Base-by-base conservation (phyloP, 2,329 filamentous ascomycete genomes). In the Coleophoma crateriformis region DNA sequence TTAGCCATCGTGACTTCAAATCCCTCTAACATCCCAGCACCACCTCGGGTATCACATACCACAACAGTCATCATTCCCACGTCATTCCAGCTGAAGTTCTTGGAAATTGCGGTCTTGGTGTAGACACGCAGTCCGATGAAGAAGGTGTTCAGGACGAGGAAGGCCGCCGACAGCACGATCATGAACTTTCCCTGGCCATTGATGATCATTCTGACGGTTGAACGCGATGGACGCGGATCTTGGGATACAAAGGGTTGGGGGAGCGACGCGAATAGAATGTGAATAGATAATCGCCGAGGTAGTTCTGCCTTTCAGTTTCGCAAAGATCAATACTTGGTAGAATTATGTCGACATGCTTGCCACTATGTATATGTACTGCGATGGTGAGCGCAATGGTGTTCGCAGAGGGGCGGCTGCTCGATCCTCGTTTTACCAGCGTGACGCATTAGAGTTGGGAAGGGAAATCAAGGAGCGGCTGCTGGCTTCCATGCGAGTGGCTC, bases 41-140 rank as follows among this genome's bases (percentile, higher is more conserved):
- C 27, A 27, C 27, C 6, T 27, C 27, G 8, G 27, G 27, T 27
- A 10, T 27, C 27, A 38, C 49, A n/a, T 54, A 51, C 49, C 27
- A 52, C 27, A n/a, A 50, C 54, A 4, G 47, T n/a, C 13, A 58
- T 37, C 47, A 58, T 58, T 34, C 46, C 34, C 40, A 53, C 49
- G 48, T 58, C 56, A 42, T 58, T 58, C 43, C 48, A 41, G 32
- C 51, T 41, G 44, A 58, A 52, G 5, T 48, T 49, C 22, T 54
- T 56, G 5, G 56, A 19, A 32, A 56, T 43, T 4, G 8, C 44
- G 7, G 40, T 45, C 33, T 49, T 45, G 33, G 46, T 44, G n/a
- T 55, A 56, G 22, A 38, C 41, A 45, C 56, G 43, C 17, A 50
- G n/a, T 27, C 43, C 50, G 22, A 58, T 54, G 41, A 47, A 50